Evolutionary conservation across 176 grass and related monocot species (phyloP), one percentile per base, ranked within the genome.

Genomic region (Rhynchospora pubera): DNA sequence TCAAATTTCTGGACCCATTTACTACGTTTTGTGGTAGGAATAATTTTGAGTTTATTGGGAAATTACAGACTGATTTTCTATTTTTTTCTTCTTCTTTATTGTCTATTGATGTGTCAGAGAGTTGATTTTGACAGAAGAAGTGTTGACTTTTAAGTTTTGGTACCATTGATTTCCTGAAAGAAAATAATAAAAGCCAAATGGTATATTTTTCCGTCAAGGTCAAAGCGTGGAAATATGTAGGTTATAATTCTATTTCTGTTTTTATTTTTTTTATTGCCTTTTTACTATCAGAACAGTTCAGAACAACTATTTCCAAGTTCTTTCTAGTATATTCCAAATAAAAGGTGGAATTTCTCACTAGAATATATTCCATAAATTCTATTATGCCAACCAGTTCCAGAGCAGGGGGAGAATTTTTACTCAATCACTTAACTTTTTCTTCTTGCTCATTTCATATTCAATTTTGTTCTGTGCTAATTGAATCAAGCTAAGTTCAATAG

Each of bases 401-500:
- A 6, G 43, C 44, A 19, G 51, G 59, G 43, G 75, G 44, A 65
- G 46, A 19, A 4, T 81, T 62, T 82, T 77, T 44, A 6, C 65
- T 21, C 11, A 26, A 23, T 42, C 1, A 24, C 58, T 75, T 67
- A 43, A 11, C 1, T n/a, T 72, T 45, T 61, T 39, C 44, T 62
- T 22, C 60, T 24, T 53, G 10, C 19, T 65, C 14, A 39, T 70
- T 72, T 61, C 5, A 42, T 30, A 71, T 9, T 21, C 28, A 52
- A 75, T 45, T 76, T 1, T 55, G 48, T 28, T 30, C 16, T 57
- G n/a, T 46, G 48, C 51, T 66, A 51, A 53, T 78, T 82, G 50
- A 56, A 85, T 44, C 22, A 7, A 79, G 14, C 70, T 84, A 81
- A 83, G 3, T 21, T 87, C 62, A 34, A 16, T 23, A 55, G 82